phyloP scores from a whole-genome alignment of 1,139 yeast species.

The Ogataea hybrid region DNA sequence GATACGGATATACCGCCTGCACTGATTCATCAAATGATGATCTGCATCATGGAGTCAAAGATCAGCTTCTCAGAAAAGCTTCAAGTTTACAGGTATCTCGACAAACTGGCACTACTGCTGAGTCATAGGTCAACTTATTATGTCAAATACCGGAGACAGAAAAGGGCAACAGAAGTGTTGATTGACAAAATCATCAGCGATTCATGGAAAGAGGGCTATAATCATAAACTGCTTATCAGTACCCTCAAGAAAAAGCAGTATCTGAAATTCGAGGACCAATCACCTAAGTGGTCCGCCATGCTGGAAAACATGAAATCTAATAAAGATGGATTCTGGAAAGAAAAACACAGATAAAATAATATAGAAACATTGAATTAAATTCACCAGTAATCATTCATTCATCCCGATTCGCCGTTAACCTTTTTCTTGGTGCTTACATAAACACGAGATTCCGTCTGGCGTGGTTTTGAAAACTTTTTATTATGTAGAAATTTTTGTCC shows the following conservation, averaged over 20 bases:
- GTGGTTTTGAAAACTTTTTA: constrained; percentile 8
- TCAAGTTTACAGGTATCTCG: constrained; percentile 21
- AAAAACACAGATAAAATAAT: background rate
- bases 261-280: constrained; percentile 15
- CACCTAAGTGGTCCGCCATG: constrained; percentile 23
- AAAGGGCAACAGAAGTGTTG: constrained; percentile 14
- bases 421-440: constrained; percentile 1
- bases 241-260: constrained; percentile 24
- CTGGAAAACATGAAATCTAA: constrained; percentile 24
- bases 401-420: no score
- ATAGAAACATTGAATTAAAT: no score
- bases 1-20: constrained; percentile 23
- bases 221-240: constrained; percentile 26
- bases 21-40: constrained; percentile 24
- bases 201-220: constrained; percentile 18
- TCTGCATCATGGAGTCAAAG: constrained; percentile 22
- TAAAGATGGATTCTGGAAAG: constrained; percentile 28
- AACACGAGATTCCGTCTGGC: constrained; percentile 3
- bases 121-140: constrained; percentile 15
- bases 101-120: constrained; percentile 21
- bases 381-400: no score
- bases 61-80: constrained; percentile 21
- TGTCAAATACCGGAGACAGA: constrained; percentile 17
- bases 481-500: constrained; percentile 17
- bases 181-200: constrained; percentile 23